Conservation (phyloP, 2,329 filamentous ascomycete genomes). For the Chaetomium sp. region DNA sequence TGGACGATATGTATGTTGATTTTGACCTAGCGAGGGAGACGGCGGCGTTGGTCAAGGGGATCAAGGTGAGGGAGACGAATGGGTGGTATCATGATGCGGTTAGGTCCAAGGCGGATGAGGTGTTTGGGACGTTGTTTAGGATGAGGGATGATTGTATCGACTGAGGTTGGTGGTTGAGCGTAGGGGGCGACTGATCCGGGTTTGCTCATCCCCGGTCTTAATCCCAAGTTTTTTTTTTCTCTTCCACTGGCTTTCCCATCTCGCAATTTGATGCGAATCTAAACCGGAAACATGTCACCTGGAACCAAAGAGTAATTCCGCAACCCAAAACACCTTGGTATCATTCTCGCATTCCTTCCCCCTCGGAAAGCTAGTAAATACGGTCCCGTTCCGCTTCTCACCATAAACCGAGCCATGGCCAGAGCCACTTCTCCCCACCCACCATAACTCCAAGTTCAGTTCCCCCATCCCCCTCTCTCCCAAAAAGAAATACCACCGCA, state of each 20-base stretch:
- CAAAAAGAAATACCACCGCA: background rate
- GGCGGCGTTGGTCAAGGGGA: conserved; percentile 71
- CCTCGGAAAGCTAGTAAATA: background rate
- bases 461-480: background rate
- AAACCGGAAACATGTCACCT: background rate
- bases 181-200: too few relatives aligned
- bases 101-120: conserved; percentile 70
- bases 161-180: conserved; percentile 37
- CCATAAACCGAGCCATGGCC: background rate
- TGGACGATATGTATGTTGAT: conserved; percentile 93
- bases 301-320: background rate
- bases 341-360: conserved; percentile 1
- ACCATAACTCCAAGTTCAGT: background rate
- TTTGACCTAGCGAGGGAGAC: conserved; percentile 73
- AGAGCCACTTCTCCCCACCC: background rate
- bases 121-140: conserved; percentile 74
- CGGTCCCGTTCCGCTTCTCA: background rate
- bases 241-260: background rate
- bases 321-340: background rate
- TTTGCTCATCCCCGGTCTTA: too few relatives aligned
- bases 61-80: conserved; percentile 84
- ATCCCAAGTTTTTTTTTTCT: background rate
- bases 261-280: background rate
- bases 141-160: conserved; percentile 70
- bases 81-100: conserved; percentile 84